These are phyloP conservation scores for Collybiopsis confluens DNA, from an alignment of 768 basidiomycete species.

Conservation along the genomic window DNA sequence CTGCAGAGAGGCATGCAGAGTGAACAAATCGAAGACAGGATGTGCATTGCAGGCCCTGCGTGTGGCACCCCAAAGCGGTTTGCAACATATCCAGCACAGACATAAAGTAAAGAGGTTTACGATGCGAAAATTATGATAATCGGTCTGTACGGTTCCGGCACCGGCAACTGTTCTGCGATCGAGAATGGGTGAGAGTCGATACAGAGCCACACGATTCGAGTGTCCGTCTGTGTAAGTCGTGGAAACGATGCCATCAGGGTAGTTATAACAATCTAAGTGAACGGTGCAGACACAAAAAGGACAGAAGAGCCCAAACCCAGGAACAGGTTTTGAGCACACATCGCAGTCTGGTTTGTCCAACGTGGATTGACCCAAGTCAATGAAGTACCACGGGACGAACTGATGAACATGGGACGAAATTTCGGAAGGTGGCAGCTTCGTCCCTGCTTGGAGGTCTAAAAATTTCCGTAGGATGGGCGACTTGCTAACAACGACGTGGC, in stretches of 20 bases:
- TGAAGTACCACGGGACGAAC: constrained; percentile 66
- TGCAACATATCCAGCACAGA: constrained; percentile 62
- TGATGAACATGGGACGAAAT: constrained; percentile 46
- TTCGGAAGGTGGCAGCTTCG: constrained; percentile 1
- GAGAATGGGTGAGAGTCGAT: constrained; percentile 53
- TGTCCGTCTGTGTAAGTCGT: constrained; percentile 37
- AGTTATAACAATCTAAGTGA: constrained; percentile 79
- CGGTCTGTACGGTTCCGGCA: constrained; percentile 17
- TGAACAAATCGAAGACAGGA: constrained; percentile 63
- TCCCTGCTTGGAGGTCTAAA: constrained; percentile 5
- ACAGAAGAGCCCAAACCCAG: constrained; percentile 71
- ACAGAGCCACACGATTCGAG: constrained; percentile 55
- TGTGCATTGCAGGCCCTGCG: constrained; percentile 62
- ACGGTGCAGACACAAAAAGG: constrained; percentile 65
- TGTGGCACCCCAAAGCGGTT: constrained; percentile 66
- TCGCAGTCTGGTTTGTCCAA: constrained; percentile 45
- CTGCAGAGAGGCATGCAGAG: constrained; percentile 37
- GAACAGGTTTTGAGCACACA: constrained; percentile 48
- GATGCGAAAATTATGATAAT: constrained; percentile 48
- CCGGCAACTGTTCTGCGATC: constrained; percentile 23
- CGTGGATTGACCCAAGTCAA: constrained; percentile 16
- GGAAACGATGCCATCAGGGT: constrained; percentile 57
- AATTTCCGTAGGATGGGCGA: constrained; percentile 23
- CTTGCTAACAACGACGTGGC: constrained; percentile 59
- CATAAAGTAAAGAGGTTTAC: constrained; percentile 72